These are phyloP conservation scores for Coniferiporia sulphurascens DNA, from an alignment of 1,284 basidiomycete species.

Conservation along the genomic window DNA sequence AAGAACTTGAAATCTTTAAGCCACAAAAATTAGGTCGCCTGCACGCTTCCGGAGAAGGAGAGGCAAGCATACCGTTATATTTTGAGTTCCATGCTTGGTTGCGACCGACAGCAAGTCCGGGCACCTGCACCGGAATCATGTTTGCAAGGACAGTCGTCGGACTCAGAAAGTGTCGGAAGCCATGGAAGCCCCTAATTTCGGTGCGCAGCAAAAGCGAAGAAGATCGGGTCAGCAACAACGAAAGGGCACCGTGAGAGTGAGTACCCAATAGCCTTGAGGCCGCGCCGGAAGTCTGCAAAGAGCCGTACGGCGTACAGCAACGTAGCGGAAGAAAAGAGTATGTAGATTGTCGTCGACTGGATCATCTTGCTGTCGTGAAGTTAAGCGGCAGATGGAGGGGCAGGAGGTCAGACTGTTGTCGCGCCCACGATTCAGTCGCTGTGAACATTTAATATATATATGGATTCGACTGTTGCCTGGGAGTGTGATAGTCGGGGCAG, in stretches of 20 bases:
- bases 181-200: conserved; percentile 13
- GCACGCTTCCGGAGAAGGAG: not conserved
- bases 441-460: too few relatives aligned
- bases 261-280: conserved; percentile 10
- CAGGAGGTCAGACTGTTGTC: too few relatives aligned
- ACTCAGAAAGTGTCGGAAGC: conserved; percentile 8
- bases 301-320: conserved; percentile 10
- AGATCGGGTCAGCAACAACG: not conserved
- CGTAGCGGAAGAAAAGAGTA: not conserved
- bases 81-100: conserved; percentile 5
- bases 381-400: too few relatives aligned
- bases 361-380: conserved; percentile 1
- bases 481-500: too few relatives aligned
- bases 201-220: not conserved
- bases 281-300: conserved; percentile 4
- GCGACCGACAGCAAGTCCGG: conserved; percentile 6
- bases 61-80: conserved; percentile 6
- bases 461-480: too few relatives aligned
- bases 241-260: not conserved
- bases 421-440: too few relatives aligned
- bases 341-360: not conserved
- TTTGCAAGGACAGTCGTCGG: conserved; percentile 11
- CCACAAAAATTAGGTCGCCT: not conserved
- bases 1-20: conserved; percentile 11
- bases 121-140: conserved; percentile 8